Percentiles rank a stretch among this genome's conserved stretches.
phyloP scores from a whole-genome alignment of 2,329 filamentous ascomycete species.

The Lasiodiplodia sp. region DNA sequence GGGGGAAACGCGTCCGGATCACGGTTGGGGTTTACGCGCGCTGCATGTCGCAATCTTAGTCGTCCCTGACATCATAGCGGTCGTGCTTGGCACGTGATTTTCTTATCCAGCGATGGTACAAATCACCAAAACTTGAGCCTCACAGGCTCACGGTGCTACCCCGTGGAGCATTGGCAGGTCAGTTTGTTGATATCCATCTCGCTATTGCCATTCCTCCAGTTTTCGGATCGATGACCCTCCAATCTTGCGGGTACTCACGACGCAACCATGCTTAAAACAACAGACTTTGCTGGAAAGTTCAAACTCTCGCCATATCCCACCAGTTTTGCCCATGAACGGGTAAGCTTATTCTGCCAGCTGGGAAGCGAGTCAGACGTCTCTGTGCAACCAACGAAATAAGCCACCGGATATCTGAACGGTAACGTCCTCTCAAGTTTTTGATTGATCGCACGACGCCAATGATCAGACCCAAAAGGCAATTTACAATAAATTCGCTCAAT shows the following conservation, averaged over 20 bases:
- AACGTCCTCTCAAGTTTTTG: neutral
- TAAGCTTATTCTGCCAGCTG: neutral
- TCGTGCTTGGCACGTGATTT: conserved; percentile 4
- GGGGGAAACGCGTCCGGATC: conserved; percentile 16
- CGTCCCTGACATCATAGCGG: conserved; percentile 19
- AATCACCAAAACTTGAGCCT: too few species aligned
- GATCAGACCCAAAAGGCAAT: neutral
- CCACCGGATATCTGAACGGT: neutral
- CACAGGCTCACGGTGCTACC: too few species aligned
- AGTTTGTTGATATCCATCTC: too few species aligned
- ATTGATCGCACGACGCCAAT: neutral
- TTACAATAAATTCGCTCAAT: neutral
- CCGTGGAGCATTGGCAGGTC: too few species aligned
- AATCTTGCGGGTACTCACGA: neutral
- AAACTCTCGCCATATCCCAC: neutral
- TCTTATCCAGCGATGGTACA: neutral
- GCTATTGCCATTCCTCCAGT: too few species aligned
- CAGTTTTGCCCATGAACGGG: conserved; percentile 5
- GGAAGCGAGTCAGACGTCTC: conserved; percentile 2
- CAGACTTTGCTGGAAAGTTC: neutral
- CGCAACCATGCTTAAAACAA: neutral
- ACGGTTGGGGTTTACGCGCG: neutral
- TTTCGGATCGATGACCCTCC: neutral
- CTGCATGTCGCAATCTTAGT: conserved; percentile 23
- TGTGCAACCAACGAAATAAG: neutral